Evolutionary conservation across 2,329 filamentous ascomycete species (phyloP), one percentile per base, ranked within the genome.

Genomic region (Colletotrichum somersetense): DNA sequence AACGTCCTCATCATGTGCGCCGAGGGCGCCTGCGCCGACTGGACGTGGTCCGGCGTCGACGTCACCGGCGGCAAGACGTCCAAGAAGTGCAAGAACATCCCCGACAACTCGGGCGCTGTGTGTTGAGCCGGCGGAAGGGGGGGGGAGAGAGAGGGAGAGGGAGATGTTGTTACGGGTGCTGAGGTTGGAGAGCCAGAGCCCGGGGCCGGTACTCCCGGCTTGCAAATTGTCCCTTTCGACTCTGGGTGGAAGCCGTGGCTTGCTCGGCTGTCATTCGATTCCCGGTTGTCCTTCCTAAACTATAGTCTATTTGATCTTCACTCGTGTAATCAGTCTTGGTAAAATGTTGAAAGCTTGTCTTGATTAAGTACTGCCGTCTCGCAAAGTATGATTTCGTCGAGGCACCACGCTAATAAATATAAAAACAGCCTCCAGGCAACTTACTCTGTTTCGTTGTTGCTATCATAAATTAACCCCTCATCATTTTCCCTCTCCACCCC

Each of bases 1-100:
- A 79, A 86, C 66, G 78, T 88, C 71, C 86, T 87, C 75, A 86
- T 90, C 67, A 83, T 89, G 8, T 90, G 89, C 75, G 88, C 84
- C 23, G 80, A 78, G 52, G 86, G 85, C 42, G 81, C 82, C 64
- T 88, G 87, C 79, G 83, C 81, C 11, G 81, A 84, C 79, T 91
- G 88, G 86, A 86, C 83, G 18, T 89, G 87, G 86, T 81, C 78
- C 11, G 82, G 80, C 53, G 84, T 87, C 73, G 78, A 74, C 62
- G 81, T 89, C 48, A 86, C 85, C 33, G 88, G 88, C 55, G 88
- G 88, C 57, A 83, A 85, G 76, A 83, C 71, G 35, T 76, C 75
- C 16, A 66, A 57, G 44, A 67, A 69, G 35, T 80, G 79, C 75
- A 63, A 78, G 74, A 76, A 77, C 20, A 61, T 80, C 20, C 79